Base-by-base conservation (phyloP, 257 asterid genomes). In the Eustoma russellianum region DNA sequence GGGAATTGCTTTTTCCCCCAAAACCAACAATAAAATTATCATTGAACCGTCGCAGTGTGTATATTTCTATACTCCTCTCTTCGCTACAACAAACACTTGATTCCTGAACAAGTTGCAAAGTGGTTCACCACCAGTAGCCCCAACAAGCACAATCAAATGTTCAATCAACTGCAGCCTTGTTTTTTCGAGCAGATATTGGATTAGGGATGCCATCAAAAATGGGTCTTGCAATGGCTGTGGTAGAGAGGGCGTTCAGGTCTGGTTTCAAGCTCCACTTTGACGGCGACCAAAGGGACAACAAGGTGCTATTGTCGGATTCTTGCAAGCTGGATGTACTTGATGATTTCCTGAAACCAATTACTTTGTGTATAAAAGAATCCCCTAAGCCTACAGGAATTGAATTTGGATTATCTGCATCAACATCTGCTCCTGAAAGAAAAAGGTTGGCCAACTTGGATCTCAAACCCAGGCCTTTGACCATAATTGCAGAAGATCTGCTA, bases 261-360 rank as follows among this genome's bases (percentile, higher is more conserved):
- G 91, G 72, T 79, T 75, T 87, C 80, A 87, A 66, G 59, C 77
- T 79, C 95, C 97, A 86, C 63, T 77, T 83, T n/a, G 91, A 62
- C 9, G 85, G 52, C 9, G 76, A 50, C 88, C 86, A 83, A 12
- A 83, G 51, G 35, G 90, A 78, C 52, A 79, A 76, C 57, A 73
- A 65, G 5, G 80, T 6, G 7, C 80, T 55, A 53, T 64, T 68
- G 5, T 85, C 95, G 5, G 91, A 62, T 52, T 85, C 97, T 55
- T 74, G 83, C 73, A 85, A 79, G 65, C 73, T 74, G 16, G 97
- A 70, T 7, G 87, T 64, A 50, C 95, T 85, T 9, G 89, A 79
- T 1, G 89, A 85, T 65, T 81, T 88, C 41, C 85, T 66, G 5
- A 80, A 85, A 50, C 80, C 79, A 13, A 59, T 41, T 33, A 43